Conservation (phyloP, 257 asterid genomes). For the Solanum lignicaule region DNA sequence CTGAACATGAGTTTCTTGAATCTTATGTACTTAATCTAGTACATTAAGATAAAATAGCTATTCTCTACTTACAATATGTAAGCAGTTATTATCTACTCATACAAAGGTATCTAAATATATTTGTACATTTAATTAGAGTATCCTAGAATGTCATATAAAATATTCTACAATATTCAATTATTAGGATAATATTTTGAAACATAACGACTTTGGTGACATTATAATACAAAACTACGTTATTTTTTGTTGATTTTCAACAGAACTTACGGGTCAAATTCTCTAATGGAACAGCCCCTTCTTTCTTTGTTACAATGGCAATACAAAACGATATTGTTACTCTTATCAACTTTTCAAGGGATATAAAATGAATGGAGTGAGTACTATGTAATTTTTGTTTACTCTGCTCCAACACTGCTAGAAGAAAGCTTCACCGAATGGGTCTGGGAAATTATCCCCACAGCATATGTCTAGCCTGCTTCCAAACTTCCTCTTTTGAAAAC, state of each 20-base stretch:
- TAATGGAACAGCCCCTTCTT: neutral
- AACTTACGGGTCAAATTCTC: neutral
- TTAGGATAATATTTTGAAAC: neutral
- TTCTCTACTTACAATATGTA: neutral
- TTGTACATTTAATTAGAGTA: neutral
- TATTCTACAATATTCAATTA: neutral
- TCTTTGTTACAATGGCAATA: neutral
- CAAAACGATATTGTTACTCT: neutral
- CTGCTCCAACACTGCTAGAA: neutral
- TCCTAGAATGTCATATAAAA: neutral
- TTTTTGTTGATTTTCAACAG: neutral
- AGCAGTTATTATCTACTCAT: neutral
- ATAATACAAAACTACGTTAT: neutral
- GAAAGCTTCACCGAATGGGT: neutral
- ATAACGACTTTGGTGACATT: neutral
- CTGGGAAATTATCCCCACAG: neutral
- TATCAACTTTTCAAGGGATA: neutral
- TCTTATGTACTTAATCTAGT: neutral
- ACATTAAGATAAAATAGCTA: neutral
- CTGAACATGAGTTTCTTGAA: neutral
- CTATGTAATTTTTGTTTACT: neutral
- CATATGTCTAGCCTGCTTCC: neutral
- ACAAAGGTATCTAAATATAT: neutral
- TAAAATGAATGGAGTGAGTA: neutral
- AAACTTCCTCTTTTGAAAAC: neutral